Percentiles rank a stretch among this genome's conserved stretches.
Evolutionary conservation across 1,284 basidiomycete species (phyloP).

Genomic region (Ceratorhiza oryzae-sativae): DNA sequence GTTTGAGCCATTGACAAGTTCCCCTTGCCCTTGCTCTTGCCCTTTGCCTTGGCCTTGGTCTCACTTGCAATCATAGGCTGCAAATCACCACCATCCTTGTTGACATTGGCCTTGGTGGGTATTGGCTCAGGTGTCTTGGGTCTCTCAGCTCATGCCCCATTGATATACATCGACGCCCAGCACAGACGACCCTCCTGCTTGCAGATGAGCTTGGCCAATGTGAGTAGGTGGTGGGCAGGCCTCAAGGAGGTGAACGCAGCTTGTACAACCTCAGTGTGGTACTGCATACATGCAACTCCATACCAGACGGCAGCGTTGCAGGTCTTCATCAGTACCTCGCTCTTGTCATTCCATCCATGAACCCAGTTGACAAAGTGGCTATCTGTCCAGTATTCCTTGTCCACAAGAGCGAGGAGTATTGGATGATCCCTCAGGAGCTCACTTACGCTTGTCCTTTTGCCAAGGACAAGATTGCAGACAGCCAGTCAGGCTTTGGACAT

Average conservation of each 20-base stretch:
- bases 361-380: background rate
- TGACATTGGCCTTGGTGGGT: background rate
- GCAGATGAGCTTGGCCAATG: background rate
- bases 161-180: background rate
- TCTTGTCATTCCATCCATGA: background rate
- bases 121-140: background rate
- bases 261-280: background rate
- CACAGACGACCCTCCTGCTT: background rate
- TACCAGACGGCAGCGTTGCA: background rate
- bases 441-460: no score
- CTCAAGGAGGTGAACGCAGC: background rate
- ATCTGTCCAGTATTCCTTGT: background rate
- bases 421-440: background rate
- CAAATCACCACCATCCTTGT: no score
- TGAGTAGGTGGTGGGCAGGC: background rate
- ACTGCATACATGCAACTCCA: background rate
- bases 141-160: background rate
- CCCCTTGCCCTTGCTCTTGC: background rate
- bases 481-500: no score
- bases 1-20: background rate
- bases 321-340: background rate
- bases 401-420: background rate
- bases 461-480: no score
- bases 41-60: no score
- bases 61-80: no score